phyloP scores from a whole-genome alignment of 2,329 filamentous ascomycete genomes.

The Stylonectria norvegica region DNA sequence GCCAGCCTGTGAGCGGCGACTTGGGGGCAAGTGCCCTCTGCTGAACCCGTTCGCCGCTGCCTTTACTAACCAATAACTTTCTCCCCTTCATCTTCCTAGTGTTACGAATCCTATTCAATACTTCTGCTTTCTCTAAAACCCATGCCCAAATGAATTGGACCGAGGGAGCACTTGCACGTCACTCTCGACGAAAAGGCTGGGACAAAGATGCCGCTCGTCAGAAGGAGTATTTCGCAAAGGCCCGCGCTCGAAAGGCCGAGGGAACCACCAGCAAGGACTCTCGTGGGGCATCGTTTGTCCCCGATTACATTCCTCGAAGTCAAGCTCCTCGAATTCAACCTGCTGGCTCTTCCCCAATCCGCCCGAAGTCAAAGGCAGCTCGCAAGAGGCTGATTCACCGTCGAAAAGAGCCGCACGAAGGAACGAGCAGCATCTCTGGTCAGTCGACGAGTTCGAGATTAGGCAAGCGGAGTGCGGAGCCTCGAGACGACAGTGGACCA shows the following conservation, averaged over 20 bases:
- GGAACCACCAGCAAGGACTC: conserved; percentile 4
- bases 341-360: conserved; percentile 1
- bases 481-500: neutral
- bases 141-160: conserved; percentile 40
- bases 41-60: no score
- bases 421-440: neutral
- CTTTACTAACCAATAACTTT: no score
- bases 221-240: conserved; percentile 38
- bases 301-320: conserved; percentile 23
- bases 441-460: neutral
- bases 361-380: conserved; percentile 7
- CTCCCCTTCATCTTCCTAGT: no score
- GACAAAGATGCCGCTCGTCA: conserved; percentile 34
- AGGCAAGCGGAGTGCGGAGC: neutral
- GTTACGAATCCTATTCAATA: no score
- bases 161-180: conserved; percentile 36
- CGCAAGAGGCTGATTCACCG: conserved; percentile 13
- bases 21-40: no score
- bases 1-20: no score
- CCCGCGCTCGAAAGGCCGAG: conserved; percentile 24
- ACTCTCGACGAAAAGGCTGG: conserved; percentile 33
- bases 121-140: neutral
- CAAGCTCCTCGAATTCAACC: neutral
- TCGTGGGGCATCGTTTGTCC: conserved; percentile 22
- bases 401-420: neutral